Base-by-base conservation (phyloP, 2,329 filamentous ascomycete species). In the Thermothelomyces thermophilus region DNA sequence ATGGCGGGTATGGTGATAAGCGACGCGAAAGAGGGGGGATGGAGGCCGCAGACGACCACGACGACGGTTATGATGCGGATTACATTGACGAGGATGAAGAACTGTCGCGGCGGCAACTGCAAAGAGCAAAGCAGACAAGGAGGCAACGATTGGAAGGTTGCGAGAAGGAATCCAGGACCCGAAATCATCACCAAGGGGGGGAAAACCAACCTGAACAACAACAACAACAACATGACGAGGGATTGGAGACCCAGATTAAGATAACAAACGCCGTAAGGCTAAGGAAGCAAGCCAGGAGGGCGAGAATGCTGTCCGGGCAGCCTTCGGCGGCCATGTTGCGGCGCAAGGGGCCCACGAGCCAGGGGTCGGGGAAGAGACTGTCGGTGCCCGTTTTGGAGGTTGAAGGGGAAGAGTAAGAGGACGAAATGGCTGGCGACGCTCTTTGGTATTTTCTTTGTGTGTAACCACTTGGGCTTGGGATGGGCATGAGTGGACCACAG, bases 211-310 rank as follows among this genome's bases (percentile, higher is more conserved):
- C 20, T n/a, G 42, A 16, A 44, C 48, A 26, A 48, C 31, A 13
- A 24, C 39, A 33, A 2, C 34, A 35, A 40, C 50, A 53, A 24
- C 55, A 57, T 10, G 4, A 6, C 20, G 35, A 33, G 3, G 20
- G n/a, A n/a, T n/a, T n/a, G n/a, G n/a, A 30, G 34, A 8, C 8
- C n/a, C 34, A 60, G 56, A 33, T 42, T 60, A 16, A 43, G 3
- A 19, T 41, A 16, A 55, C 60, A 14, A 54, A 60, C 7, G 65
- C 64, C 0, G 53, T 65, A 6, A 56, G 58, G 24, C 43, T 67
- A 42, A 56, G 66, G 7, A 68, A 67, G 52, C 60, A 68, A 37
- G 56, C 55, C 20, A 68, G 64, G 37, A 20, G 24, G 35, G 51
- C 47, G 16, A 52, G 49, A 26, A 57, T 60, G 48, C 41, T 63